A percentile compares a stretch with the other conserved stretches of the same genome.
Conservation (phyloP, 176 grass and related monocot genomes). For the Panicum miliaceum region DNA sequence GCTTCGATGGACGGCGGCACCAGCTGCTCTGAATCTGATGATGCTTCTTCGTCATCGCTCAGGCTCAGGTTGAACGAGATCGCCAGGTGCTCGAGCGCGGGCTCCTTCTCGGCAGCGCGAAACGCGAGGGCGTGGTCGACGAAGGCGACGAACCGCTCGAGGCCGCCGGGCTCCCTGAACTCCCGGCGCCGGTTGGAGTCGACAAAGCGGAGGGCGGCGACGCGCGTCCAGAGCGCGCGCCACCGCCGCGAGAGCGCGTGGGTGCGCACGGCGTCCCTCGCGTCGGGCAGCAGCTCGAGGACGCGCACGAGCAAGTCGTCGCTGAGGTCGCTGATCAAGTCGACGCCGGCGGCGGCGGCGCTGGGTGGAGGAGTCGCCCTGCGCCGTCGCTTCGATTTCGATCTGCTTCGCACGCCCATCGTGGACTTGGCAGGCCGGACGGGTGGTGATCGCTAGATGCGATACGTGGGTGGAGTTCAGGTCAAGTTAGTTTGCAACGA, state of each 20-base stretch:
- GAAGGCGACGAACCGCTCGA: background rate
- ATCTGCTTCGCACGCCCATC: too few relatives aligned
- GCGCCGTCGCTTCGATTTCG: too few relatives aligned
- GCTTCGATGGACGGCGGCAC: background rate
- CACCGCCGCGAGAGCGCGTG: background rate
- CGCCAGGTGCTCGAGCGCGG: background rate
- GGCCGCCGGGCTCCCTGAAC: accelerated
- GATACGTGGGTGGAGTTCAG: too few relatives aligned
- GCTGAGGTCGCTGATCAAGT: slow-evolving; percentile 2
- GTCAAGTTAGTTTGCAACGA: too few relatives aligned
- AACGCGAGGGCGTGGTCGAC: background rate
- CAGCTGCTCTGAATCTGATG: too few relatives aligned
- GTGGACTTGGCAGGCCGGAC: too few relatives aligned
- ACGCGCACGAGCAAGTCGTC: slow-evolving; percentile 11
- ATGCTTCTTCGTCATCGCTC: background rate
- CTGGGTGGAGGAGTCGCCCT: too few relatives aligned
- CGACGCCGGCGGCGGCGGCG: background rate
- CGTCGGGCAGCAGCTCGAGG: background rate
- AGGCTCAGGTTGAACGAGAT: too few relatives aligned
- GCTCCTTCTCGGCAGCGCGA: background rate
- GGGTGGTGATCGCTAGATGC: too few relatives aligned
- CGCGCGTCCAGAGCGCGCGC: slow-evolving; percentile 14
- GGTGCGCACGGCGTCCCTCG: background rate
- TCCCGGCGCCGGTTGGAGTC: background rate
- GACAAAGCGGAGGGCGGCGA: background rate